phyloP scores from a whole-genome alignment of 1,284 basidiomycete genomes.

The Cutaneotrichosporon sp. region DNA sequence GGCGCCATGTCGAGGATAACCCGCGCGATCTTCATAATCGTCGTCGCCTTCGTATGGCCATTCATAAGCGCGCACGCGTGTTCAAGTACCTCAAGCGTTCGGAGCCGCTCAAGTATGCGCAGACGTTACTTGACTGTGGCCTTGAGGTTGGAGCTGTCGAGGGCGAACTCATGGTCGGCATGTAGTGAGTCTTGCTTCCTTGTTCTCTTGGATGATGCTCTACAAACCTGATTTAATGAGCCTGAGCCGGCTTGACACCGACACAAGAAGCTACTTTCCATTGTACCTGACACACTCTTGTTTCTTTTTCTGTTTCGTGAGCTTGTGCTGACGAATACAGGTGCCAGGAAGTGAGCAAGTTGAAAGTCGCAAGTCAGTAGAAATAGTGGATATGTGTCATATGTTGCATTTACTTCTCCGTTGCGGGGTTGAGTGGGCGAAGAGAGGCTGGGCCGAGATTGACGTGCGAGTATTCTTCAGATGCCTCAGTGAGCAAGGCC shows the following conservation, averaged over 20 bases:
- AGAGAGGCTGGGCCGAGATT: too few species aligned
- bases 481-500: too few species aligned
- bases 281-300: constrained; percentile 24
- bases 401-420: constrained; percentile 10
- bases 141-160: constrained; percentile 78
- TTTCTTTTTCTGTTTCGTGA: neutral
- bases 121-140: constrained; percentile 69
- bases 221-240: constrained; percentile 55
- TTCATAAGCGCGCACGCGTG: constrained; percentile 79
- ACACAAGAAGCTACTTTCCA: constrained; percentile 34
- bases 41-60: constrained; percentile 67
- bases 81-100: constrained; percentile 74
- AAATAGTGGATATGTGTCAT: constrained; percentile 10
- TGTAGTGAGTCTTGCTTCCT: constrained; percentile 22
- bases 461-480: too few species aligned
- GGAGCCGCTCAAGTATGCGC: constrained; percentile 71
- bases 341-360: neutral
- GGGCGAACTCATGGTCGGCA: constrained; percentile 71
- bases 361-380: constrained; percentile 1
- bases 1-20: constrained; percentile 67
- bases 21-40: constrained; percentile 78
- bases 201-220: constrained; percentile 39
- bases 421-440: too few species aligned
- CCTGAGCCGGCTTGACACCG: constrained; percentile 37
- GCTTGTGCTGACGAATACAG: neutral